Conservation (phyloP, 2,329 filamentous ascomycete species). For the Claviceps capensis region DNA sequence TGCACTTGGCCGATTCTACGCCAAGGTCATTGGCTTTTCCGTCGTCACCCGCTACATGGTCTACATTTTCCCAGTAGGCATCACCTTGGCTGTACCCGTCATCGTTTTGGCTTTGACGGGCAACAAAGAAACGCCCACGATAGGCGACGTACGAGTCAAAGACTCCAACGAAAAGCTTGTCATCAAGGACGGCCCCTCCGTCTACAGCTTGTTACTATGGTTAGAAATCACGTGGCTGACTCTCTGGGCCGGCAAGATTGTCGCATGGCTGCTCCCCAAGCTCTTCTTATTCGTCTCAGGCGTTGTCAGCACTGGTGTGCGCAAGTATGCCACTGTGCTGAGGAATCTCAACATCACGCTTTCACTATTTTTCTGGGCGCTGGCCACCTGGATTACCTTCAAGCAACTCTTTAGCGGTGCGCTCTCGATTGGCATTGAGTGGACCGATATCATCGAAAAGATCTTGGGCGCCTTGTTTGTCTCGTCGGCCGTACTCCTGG, state of each 20-base stretch:
- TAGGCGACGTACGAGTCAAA: constrained; percentile 19
- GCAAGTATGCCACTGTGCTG: constrained; percentile 56
- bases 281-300: constrained; percentile 57
- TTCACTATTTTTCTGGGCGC: constrained; percentile 55
- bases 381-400: constrained; percentile 50
- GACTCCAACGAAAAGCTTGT: constrained; percentile 3
- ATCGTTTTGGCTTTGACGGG: constrained; percentile 37
- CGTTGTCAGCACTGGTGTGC: constrained; percentile 53
- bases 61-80: constrained; percentile 50
- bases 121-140: constrained; percentile 21
- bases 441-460: constrained; percentile 45
- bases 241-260: constrained; percentile 53
- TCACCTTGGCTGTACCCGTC: constrained; percentile 48
- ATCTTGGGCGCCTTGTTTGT: constrained; percentile 55
- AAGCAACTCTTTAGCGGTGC: constrained; percentile 33
- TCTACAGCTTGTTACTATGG: constrained; percentile 54
- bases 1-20: constrained; percentile 51
- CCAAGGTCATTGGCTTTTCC: constrained; percentile 49
- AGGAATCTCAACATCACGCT: constrained; percentile 51
- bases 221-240: constrained; percentile 54
- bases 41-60: constrained; percentile 52
- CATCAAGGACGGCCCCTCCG: constrained; percentile 26
- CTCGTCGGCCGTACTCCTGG: constrained; percentile 56
- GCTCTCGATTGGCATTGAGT: constrained; percentile 25
- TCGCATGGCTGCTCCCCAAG: constrained; percentile 44